phyloP scores from a whole-genome alignment of 495 filamentous ascomycete species.

The Platismatia glauca region DNA sequence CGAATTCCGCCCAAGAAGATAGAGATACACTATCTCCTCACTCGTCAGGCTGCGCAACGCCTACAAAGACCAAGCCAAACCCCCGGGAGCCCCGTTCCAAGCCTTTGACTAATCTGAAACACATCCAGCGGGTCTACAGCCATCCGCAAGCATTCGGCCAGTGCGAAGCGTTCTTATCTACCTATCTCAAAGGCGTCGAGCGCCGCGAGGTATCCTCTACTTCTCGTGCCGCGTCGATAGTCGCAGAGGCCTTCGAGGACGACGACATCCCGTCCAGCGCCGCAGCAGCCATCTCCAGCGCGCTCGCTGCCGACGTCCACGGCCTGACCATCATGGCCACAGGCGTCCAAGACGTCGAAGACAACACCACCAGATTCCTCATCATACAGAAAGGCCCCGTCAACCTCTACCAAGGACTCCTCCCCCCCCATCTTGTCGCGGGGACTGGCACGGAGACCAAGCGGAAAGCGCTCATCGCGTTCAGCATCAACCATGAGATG shows the following conservation, averaged over 20 bases:
- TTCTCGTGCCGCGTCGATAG: slow-evolving; percentile 69
- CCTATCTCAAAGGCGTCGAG: slow-evolving; percentile 59
- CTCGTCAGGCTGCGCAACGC: slow-evolving; percentile 31
- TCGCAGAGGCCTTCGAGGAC: slow-evolving; percentile 42
- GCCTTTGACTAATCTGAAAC: slow-evolving; percentile 34
- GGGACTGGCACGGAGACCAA: slow-evolving; percentile 18
- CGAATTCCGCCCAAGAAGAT: slow-evolving; percentile 21
- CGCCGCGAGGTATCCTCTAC: slow-evolving; percentile 81
- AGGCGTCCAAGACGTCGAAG: slow-evolving; percentile 70
- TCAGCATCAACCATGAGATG: slow-evolving; percentile 67
- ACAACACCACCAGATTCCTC: slow-evolving; percentile 87
- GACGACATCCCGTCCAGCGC: slow-evolving; percentile 31
- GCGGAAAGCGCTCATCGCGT: slow-evolving; percentile 68
- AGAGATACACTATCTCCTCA: slow-evolving; percentile 24
- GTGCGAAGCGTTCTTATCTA: slow-evolving; percentile 64
- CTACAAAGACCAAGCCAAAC: slow-evolving; percentile 20
- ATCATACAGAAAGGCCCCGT: slow-evolving; percentile 47
- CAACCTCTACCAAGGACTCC: slow-evolving; percentile 5
- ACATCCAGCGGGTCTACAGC: slow-evolving; percentile 62
- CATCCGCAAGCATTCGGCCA: slow-evolving; percentile 95
- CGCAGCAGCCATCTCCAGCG: slow-evolving; percentile 68
- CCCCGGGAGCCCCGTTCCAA: slow-evolving; percentile 25
- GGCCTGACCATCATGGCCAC: slow-evolving; percentile 60
- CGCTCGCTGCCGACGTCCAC: slow-evolving; percentile 56
- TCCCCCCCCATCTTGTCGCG: not conserved